Conservation (phyloP, 257 asterid species). For the Penstemon eatonii region DNA sequence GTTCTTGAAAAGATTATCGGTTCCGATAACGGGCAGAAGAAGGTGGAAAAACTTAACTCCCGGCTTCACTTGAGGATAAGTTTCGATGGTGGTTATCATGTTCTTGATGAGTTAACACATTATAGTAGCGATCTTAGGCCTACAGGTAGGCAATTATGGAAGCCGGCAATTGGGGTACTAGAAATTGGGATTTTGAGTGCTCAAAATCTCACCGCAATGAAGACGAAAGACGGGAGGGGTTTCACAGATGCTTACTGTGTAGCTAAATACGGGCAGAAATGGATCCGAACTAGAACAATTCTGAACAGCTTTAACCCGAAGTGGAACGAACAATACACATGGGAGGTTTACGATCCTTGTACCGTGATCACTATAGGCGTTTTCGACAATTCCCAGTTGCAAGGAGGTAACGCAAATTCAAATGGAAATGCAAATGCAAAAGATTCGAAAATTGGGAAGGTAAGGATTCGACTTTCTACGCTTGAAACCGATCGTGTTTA, state of each 20-base stretch:
- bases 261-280: slow-evolving; percentile 92
- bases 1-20: slow-evolving; percentile 61
- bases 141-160: slow-evolving; percentile 78
- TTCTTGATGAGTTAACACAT: slow-evolving; percentile 89
- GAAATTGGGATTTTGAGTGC: slow-evolving; percentile 86
- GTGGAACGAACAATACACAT: slow-evolving; percentile 93
- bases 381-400: slow-evolving; percentile 74
- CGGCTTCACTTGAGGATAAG: slow-evolving; percentile 74
- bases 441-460: slow-evolving; percentile 79
- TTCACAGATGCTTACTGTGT: slow-evolving; percentile 85
- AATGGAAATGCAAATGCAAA: slow-evolving; percentile 32
- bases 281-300: slow-evolving; percentile 85
- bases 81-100: slow-evolving; percentile 94
- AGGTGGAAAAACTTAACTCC: slow-evolving; percentile 40
- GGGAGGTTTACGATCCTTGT: slow-evolving; percentile 92
- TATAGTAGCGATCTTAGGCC: slow-evolving; percentile 81
- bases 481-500: slow-evolving; percentile 73
- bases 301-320: slow-evolving; percentile 58
- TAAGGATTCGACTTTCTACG: slow-evolving; percentile 70
- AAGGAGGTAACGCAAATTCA: slow-evolving; percentile 48
- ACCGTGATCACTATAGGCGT: slow-evolving; percentile 77
- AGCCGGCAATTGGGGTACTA: slow-evolving; percentile 77
- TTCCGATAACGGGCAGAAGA: slow-evolving; percentile 50
- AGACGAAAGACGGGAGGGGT: slow-evolving; percentile 56
- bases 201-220: slow-evolving; percentile 69